Evolutionary conservation across 2,329 filamentous ascomycete species (phyloP), one percentile per base, ranked within the genome.

Genomic region (Arthrobotrys conoides): DNA sequence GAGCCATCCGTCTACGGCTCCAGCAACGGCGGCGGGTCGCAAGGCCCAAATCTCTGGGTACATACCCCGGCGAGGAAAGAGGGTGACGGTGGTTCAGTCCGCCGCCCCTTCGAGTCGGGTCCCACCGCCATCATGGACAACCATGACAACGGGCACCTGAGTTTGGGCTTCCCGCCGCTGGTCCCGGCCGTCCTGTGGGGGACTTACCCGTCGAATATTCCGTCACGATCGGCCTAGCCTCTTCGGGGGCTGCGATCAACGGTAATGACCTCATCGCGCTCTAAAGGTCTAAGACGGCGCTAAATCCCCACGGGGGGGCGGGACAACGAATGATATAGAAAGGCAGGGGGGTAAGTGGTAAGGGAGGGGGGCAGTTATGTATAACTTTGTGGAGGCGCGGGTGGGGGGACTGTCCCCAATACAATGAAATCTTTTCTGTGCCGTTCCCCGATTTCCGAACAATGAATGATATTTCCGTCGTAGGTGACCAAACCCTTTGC

Each of bases 261-360:
- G 33, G 57, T 36, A 20, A 61, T n/a, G 36, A 61, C 22, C 36
- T 61, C 57, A 61, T 61, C 9, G 57, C 57, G 20, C 20, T 44
- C 33, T 61, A 61, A 36, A 27, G 57, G 36, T 24, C 36, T 2
- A 9, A 27, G 36, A 61, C 57, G 36, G 36, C 5, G 33, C 18
- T 20, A 27, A 10, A n/a, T 44, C 18, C 36, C 27, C 3, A 24
- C 2, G 3, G 16, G 16, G 1, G 14, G 20, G 20, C 16, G 48
- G 48, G 18, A 18, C 5, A 18, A 4, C 9, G 3, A 6, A 10
- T 41, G 36, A 12, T 10, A 10, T 41, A 16, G 12, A 51, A 4
- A 27, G 8, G 20, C 5, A 5, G 48, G 22, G 12, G 8, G 16
- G 9, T 1, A 14, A 2, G 1, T 14, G 51, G 51, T 1, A 5